Percentiles rank a stretch among this genome's conserved stretches.
phyloP scores from a whole-genome alignment of 2,329 filamentous ascomycete species.

The Aspergillus udagawae region DNA sequence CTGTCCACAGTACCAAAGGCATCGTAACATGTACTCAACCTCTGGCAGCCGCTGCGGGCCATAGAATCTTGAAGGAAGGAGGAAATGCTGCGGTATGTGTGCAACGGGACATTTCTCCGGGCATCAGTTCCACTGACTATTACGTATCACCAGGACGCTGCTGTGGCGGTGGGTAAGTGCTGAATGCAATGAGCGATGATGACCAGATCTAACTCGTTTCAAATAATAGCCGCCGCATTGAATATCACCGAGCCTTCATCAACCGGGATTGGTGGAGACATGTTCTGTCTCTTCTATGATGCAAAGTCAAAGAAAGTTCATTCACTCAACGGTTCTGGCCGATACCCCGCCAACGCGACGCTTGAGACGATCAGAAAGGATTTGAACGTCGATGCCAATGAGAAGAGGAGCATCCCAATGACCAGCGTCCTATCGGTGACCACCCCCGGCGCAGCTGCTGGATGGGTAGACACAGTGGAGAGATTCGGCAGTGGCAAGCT shows the following conservation, averaged over 20 bases:
- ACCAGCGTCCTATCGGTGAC: conserved; percentile 76
- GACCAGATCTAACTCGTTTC: conserved; percentile 8
- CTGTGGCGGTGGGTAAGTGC: conserved; percentile 75
- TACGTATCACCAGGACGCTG: conserved; percentile 67
- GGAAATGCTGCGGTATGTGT: conserved; percentile 84
- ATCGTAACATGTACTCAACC: conserved; percentile 90
- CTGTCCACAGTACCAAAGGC: conserved; percentile 87
- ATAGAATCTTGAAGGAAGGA: conserved; percentile 77
- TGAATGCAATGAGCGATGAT: not conserved
- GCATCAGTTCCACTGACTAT: not conserved
- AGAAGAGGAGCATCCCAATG: conserved; percentile 63
- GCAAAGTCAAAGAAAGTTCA: conserved; percentile 75
- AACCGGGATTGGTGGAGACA: conserved; percentile 93
- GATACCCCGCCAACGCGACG: conserved; percentile 65
- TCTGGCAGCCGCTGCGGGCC: conserved; percentile 80
- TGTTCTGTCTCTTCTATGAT: conserved; percentile 93
- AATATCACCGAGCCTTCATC: conserved; percentile 92
- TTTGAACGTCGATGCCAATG: conserved; percentile 60
- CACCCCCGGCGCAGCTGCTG: conserved; percentile 83
- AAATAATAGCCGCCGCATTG: conserved; percentile 68
- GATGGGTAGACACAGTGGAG: conserved; percentile 87
- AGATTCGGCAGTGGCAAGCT: conserved; percentile 86
- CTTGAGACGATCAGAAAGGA: conserved; percentile 67
- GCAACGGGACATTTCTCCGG: not conserved
- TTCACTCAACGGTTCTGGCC: conserved; percentile 90